phyloP scores from a whole-genome alignment of 169 alveolate genomes.

The Cystoisospora suis region DNA sequence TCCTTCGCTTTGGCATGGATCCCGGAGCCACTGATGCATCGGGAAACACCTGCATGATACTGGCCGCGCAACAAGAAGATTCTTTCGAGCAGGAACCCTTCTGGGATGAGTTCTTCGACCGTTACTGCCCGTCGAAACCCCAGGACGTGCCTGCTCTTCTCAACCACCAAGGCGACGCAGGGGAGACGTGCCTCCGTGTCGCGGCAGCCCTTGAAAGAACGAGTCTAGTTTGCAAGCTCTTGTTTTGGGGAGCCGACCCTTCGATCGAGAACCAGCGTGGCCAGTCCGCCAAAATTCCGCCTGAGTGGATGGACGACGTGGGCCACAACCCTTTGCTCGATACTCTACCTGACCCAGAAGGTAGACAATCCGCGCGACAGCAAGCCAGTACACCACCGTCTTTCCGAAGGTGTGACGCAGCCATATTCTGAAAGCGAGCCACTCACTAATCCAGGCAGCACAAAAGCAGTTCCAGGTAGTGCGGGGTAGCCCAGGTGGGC shows the following conservation, averaged over 20 bases:
- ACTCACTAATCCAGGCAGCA: background rate
- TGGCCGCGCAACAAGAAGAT: background rate
- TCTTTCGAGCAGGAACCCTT: conserved; percentile 33
- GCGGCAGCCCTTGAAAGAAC: background rate
- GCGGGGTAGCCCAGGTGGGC: too few species aligned
- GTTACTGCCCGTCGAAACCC: background rate
- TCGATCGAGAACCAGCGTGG: background rate
- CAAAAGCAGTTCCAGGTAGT: too few species aligned
- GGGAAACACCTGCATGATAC: background rate
- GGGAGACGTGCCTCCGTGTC: background rate
- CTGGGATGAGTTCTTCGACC: conserved; percentile 27
- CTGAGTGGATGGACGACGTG: background rate
- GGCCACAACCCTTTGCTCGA: background rate
- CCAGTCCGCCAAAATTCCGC: background rate
- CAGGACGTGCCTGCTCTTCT: background rate
- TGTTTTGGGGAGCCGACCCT: conserved; percentile 26
- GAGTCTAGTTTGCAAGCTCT: background rate
- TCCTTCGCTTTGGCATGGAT: conserved; percentile 14
- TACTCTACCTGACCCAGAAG: background rate
- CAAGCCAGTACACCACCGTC: background rate
- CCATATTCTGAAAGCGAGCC: background rate
- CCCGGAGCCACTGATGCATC: conserved; percentile 22
- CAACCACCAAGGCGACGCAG: background rate
- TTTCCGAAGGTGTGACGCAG: background rate
- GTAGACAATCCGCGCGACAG: background rate